Evolutionary conservation across 129 eudicot species (phyloP), one percentile per base, ranked within the genome.

Genomic region (Pittosporum tobira): DNA sequence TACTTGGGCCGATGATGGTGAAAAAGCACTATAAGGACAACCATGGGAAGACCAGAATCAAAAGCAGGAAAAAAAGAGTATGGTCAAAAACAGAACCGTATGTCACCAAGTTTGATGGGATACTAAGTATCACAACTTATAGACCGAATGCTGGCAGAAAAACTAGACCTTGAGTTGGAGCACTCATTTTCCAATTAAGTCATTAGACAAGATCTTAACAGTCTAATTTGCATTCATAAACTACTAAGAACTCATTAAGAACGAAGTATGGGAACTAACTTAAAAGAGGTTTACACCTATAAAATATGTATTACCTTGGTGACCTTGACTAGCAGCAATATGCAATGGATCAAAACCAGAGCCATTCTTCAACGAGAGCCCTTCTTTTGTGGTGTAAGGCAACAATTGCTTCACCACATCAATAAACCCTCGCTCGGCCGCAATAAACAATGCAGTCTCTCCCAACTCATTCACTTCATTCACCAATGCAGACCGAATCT

Each of bases 381-480:
- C 94, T 60, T 78, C 87, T 22, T 62, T 76, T 6, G 96, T 84
- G 0, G 83, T 66, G 48, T 73, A 71, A 0, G 78, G 76, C 74
- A 88, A 66, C 71, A 88, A 37, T 51, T 77, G 91, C 79, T 79
- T 79, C 51, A 88, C 88, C 28, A 79, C 83, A 62, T 81, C 84
- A 23, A 72, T 49, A 66, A 28, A 70, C 29, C 96, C 96, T 61
- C 74, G 71, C 63, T 81, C 88, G 0, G 83, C 83, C 12, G 91
- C 91, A 1, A 71, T 79, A 62, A 84, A 84, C 69, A 88, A 65
- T 4, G 88, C 72, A 1, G 96, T 84, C 70, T 84, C 94, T 19
- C 85, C 94, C 53, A 88, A 64, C 51, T 88, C 96, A 62, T 84
- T 88, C 60, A 76, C 77, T 73, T 88, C 91, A 62, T 79, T 82